phyloP scores from a whole-genome alignment of 768 basidiomycete species.

The Boletus pseudopeckii region DNA sequence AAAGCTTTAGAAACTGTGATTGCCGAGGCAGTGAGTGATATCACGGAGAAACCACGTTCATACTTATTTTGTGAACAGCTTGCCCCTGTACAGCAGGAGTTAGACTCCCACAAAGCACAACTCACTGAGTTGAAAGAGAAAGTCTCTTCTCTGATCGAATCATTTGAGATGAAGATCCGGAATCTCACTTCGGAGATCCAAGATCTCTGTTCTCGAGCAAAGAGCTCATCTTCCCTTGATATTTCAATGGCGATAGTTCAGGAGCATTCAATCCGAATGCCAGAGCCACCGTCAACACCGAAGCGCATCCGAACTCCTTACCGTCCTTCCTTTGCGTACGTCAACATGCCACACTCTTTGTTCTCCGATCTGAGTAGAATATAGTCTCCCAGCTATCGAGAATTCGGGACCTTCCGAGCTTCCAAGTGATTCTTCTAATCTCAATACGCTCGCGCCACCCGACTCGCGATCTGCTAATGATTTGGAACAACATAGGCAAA shows the following conservation, averaged over 20 bases:
- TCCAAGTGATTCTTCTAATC: conserved; percentile 21
- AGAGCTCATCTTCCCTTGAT: conserved; percentile 8
- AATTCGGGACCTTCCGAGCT: conserved; percentile 16
- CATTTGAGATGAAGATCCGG: conserved; percentile 38
- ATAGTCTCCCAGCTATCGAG: conserved; percentile 21
- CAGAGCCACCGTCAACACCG: conserved; percentile 32
- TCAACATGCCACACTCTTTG: background rate
- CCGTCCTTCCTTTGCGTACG: conserved; percentile 24
- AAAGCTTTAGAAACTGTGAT: conserved; percentile 18
- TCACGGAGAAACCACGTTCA: background rate
- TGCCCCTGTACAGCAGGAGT: conserved; percentile 49
- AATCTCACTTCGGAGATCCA: conserved; percentile 35
- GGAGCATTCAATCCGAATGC: conserved; percentile 22
- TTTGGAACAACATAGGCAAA: conserved; percentile 11
- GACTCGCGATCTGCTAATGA: conserved; percentile 8
- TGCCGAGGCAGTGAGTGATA: conserved; percentile 30
- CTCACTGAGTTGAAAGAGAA: conserved; percentile 35
- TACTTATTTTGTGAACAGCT: conserved; percentile 34
- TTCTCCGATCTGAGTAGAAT: conserved; percentile 11
- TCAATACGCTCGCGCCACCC: conserved; percentile 10
- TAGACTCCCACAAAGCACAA: conserved; percentile 46
- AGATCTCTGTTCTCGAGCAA: conserved; percentile 23
- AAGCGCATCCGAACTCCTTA: conserved; percentile 34
- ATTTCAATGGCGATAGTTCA: conserved; percentile 6
- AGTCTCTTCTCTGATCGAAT: conserved; percentile 27